phyloP scores from a whole-genome alignment of 257 asterid genomes.

The Rhazya stricta region DNA sequence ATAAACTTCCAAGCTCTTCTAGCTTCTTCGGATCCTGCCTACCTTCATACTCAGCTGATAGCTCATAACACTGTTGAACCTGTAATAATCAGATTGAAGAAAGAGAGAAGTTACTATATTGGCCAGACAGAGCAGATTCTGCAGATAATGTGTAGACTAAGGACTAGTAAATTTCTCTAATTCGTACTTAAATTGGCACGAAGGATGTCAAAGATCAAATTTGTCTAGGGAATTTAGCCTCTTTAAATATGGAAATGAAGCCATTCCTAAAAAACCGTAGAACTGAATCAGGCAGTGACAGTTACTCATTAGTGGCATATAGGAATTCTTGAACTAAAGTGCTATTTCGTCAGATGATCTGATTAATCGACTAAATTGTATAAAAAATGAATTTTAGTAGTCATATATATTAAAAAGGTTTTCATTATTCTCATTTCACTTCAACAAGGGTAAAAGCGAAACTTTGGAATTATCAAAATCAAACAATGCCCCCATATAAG shows the following conservation, averaged over 20 bases:
- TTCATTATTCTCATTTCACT: neutral
- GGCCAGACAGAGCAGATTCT: neutral
- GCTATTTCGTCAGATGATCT: neutral
- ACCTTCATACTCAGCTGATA: conserved; percentile 46
- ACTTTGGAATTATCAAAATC: conserved; percentile 12
- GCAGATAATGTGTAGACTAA: neutral
- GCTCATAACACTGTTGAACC: conserved; percentile 50
- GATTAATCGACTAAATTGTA: conserved; percentile 1
- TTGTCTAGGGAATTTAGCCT: neutral
- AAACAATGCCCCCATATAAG: neutral
- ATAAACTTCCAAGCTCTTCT: conserved; percentile 39
- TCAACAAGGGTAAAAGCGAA: neutral
- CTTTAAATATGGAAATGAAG: neutral
- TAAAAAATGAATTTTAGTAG: conserved; percentile 14
- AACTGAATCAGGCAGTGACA: neutral
- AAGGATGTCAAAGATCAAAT: neutral
- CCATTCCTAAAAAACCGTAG: neutral
- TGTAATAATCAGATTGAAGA: conserved; percentile 15
- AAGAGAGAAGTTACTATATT: neutral
- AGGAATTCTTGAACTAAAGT: neutral
- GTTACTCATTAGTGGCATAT: neutral
- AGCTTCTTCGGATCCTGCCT: conserved; percentile 32
- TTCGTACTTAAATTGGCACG: neutral
- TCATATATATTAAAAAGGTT: neutral
- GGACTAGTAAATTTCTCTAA: neutral